A percentile compares a stretch with the other conserved stretches of the same genome.
Evolutionary conservation across 345 rosid genomes (phyloP).

Genomic region (Hibiscus mutabilis): DNA sequence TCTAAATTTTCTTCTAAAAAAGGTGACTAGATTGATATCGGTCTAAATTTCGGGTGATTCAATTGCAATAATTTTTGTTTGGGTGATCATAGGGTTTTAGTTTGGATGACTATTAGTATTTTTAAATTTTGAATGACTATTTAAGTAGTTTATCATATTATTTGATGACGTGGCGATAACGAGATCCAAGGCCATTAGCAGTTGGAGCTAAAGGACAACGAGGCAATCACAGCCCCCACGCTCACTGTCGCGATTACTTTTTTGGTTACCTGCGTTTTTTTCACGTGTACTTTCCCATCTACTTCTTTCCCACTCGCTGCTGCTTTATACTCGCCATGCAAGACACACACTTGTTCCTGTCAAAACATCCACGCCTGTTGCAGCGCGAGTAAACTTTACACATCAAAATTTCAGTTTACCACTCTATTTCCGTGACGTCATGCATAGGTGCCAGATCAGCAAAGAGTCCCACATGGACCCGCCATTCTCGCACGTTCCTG

Average conservation of each 20-base stretch:
- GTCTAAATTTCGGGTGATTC: too few relatives aligned
- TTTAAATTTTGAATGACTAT: too few relatives aligned
- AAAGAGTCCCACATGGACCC: not conserved
- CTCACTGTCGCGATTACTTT: conserved; percentile 10
- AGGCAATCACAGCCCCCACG: conserved; percentile 1
- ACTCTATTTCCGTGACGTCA: not conserved
- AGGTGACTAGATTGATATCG: too few relatives aligned
- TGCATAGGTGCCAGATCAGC: conserved; percentile 1
- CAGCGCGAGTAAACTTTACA: not conserved
- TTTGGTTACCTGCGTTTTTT: conserved; percentile 5
- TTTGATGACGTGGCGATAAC: conserved; percentile 1
- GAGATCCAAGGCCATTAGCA: conserved; percentile 24
- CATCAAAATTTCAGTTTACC: not conserved
- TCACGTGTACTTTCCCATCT: conserved; percentile 13
- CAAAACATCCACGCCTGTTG: not conserved
- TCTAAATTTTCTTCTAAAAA: too few relatives aligned
- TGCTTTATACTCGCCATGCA: not conserved
- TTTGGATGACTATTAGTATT: too few relatives aligned
- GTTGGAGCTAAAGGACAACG: conserved; percentile 7
- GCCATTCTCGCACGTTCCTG: not conserved
- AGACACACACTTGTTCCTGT: not conserved
- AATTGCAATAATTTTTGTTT: too few relatives aligned
- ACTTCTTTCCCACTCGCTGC: not conserved
- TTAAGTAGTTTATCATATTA: too few relatives aligned
- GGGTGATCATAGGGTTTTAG: too few relatives aligned